phyloP scores from a whole-genome alignment of 1,139 yeast genomes.

The Blastobotrys apis region DNA sequence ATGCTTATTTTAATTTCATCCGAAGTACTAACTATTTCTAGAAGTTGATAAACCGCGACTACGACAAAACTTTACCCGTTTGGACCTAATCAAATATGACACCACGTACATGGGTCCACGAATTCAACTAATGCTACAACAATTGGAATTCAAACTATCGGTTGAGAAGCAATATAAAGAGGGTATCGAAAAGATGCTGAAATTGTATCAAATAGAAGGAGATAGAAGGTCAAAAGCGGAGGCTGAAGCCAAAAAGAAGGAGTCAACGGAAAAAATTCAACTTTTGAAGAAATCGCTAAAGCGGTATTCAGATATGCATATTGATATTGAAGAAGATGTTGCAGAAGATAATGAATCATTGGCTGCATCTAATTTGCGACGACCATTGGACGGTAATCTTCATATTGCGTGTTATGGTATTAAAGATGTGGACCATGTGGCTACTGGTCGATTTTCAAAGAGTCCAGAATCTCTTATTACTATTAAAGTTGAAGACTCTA shows the following conservation, averaged over 20 bases:
- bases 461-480: constrained; percentile 76
- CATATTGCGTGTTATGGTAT: constrained; percentile 67
- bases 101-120: constrained; percentile 95
- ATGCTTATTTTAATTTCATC: constrained; percentile 10
- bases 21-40: background rate
- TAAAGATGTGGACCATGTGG: constrained; percentile 88
- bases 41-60: background rate
- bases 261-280: constrained; percentile 81
- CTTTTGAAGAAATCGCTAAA: constrained; percentile 77
- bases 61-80: constrained; percentile 32
- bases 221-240: constrained; percentile 81
- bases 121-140: constrained; percentile 92
- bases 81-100: constrained; percentile 85
- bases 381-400: constrained; percentile 77
- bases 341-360: constrained; percentile 44
- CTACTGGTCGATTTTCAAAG: constrained; percentile 71
- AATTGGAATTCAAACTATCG: constrained; percentile 84
- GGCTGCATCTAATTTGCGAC: constrained; percentile 58
- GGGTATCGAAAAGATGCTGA: constrained; percentile 85
- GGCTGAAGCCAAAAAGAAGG: constrained; percentile 82
- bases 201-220: constrained; percentile 83
- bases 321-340: constrained; percentile 52
- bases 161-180: constrained; percentile 91
- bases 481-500: constrained; percentile 82
- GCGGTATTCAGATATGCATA: constrained; percentile 84